A percentile compares a stretch with the other conserved stretches of the same genome.
phyloP scores from a whole-genome alignment of 805 yeast genomes.

The Kodamaea sagamina region DNA sequence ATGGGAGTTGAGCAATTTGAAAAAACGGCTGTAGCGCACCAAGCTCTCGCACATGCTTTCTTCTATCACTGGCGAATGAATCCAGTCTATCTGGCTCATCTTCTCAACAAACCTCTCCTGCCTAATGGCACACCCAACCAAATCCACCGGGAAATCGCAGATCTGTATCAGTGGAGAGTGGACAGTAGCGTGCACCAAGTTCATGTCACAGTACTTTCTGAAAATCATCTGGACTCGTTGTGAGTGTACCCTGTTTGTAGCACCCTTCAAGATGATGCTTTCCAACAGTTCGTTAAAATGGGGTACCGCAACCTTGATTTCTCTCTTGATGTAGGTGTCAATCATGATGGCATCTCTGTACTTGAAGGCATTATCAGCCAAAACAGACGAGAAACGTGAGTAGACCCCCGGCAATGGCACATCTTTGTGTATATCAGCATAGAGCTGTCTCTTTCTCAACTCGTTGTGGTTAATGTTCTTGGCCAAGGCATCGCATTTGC shows the following conservation, averaged over 20 bases:
- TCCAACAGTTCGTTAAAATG: constrained; percentile 2
- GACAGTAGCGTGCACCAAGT: constrained; percentile 14
- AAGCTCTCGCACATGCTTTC: constrained; percentile 18
- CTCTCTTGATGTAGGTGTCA: constrained; percentile 11
- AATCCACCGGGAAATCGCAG: constrained; percentile 21
- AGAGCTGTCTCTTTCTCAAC: constrained; percentile 22
- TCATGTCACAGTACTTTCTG: constrained; percentile 16
- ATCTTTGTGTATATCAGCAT: constrained; percentile 13
- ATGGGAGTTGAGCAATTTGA: constrained; percentile 8
- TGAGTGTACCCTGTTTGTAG: constrained; percentile 5
- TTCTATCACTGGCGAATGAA: constrained; percentile 16
- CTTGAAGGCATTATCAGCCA: constrained; percentile 5
- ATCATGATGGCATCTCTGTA: constrained; percentile 8
- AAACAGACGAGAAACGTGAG: constrained; percentile 14
- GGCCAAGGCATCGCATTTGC: neutral
- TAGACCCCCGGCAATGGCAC: constrained; percentile 12
- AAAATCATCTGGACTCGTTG: constrained; percentile 9
- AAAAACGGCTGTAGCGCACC: constrained; percentile 22
- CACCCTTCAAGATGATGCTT: neutral
- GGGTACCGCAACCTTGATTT: neutral
- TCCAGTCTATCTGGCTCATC: constrained; percentile 23
- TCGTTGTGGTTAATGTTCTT: constrained; percentile 21
- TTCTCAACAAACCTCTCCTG: constrained; percentile 25
- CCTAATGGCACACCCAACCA: constrained; percentile 25
- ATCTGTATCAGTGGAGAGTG: neutral